Evolutionary conservation across 306 rosid species (phyloP), one percentile per base, ranked within the genome.

Genomic region (Cyamopsis tetragonoloba): DNA sequence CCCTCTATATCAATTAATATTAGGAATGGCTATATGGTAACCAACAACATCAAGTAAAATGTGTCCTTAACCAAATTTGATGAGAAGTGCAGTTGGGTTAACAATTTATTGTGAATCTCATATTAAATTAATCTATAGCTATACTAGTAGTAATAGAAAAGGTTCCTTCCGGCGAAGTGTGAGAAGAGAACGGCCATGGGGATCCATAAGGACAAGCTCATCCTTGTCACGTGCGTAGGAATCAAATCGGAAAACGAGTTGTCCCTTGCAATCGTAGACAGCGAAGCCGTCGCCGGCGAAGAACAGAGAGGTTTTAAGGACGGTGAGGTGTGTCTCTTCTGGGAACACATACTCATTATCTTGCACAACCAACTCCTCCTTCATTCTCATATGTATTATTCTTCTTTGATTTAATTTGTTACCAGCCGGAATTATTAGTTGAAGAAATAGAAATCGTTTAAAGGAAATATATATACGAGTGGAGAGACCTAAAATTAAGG

Each of bases 191-290:
- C 80, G 82, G 8, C 98, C 98, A 4, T 70, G 65, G 9, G 95
- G 57, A 69, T 89, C 95, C 98, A 93, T 93, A 72, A 93, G 96
- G 59, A 93, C 96, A 66, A 88, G 80, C 13, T 93, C 91, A 7
- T 70, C 82, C n/a, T 44, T 78, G 32, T 89, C 85, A 2, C 87
- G 79, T 2, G 75, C 17, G n/a, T 75, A 93, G 0, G 91, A 78
- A 67, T 89, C 97, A 43, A 93, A 95, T n/a, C 98, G 91, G 77
- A 93, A 89, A 17, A 89, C 87, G 30, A 89, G 79, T 1, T 81
- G 81, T 26, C 95, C 97, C 20, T 83, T 80, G 78, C 57, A 76
- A 23, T 93, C 91, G 68, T 88, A 93, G n/a, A 77, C 98, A 0
- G 83, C 75, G 81, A 84, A 93, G 7, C 98, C 98, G 58, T 93